Percentiles rank a stretch among this genome's conserved stretches.
Evolutionary conservation across 139 green algal genomes (phyloP).

Genomic region (Tetradesmus lagerheimii): DNA sequence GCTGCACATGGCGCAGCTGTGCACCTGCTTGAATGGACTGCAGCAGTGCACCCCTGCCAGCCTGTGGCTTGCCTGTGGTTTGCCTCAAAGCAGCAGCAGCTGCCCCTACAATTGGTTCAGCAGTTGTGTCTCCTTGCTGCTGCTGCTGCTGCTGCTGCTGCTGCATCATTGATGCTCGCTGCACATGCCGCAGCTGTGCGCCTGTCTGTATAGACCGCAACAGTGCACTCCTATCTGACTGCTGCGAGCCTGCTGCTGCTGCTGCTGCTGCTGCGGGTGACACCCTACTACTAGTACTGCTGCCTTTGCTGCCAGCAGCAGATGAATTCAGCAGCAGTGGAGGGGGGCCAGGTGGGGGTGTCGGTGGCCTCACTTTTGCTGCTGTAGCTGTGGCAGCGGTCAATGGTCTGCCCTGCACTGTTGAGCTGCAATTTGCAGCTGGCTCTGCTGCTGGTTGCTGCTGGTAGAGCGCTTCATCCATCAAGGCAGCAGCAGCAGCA

Average conservation of each 20-base stretch:
- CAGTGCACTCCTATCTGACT: neutral
- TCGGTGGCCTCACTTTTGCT: neutral
- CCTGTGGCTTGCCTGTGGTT: neutral
- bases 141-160: slow-evolving; percentile 1
- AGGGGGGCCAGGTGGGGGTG: neutral
- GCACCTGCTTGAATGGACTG: neutral
- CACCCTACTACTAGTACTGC: neutral
- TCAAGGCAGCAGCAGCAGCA: neutral
- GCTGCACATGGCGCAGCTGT: neutral
- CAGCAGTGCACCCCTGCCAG: slow-evolving; percentile 5
- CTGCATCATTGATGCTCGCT: neutral
- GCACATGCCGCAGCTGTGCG: slow-evolving; percentile 13
- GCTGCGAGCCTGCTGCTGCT: neutral
- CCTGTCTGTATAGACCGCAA: neutral
- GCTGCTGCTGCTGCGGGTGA: neutral
- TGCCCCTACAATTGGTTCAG: neutral
- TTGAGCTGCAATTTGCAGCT: neutral
- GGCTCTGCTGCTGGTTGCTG: neutral
- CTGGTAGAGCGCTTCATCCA: neutral
- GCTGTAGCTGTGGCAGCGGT: neutral
- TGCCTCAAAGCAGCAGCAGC: neutral
- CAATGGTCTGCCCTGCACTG: no score
- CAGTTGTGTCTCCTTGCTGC: neutral
- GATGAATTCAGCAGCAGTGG: neutral
- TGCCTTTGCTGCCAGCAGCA: neutral